Base-by-base conservation (phyloP, 1,284 basidiomycete species). In the Cutaneotrichosporon spelunceum region DNA sequence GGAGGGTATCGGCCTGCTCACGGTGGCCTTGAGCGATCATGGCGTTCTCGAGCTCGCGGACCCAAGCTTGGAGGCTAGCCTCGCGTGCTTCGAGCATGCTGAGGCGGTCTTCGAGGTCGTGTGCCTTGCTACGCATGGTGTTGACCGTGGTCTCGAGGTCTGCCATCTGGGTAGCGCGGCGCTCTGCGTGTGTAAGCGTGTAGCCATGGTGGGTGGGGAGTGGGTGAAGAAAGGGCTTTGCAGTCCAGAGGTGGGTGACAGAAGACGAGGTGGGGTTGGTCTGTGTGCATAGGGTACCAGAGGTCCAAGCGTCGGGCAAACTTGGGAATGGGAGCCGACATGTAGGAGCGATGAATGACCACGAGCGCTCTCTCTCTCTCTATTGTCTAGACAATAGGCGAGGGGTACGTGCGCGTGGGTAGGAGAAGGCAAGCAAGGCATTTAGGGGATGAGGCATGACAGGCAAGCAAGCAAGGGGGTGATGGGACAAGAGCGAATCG, bases 101-200 rank as follows among this genome's bases (percentile, higher is more conserved):
- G 33, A 70, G 33, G 36, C 67, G 59, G 36, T 61, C 59, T 49
- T 66, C 63, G 29, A 73, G 62, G 11, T 67, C 59, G 27, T 67
- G 63, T 26, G 65, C 49, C 34, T 69, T 64, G 30, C 60, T 47
- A 21, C 64, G 62, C 11, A 71, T 50, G 21, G 39, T 52, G 3
- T 65, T 29, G 19, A 73, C 65, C 44, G 64, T 69, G 23, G 59
- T 53, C 61, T 75, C 73, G 14, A 77, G 67, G 23, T 70, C 67
- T 16, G 70, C 65, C 59, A 77, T 70, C 50, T 77, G 75, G 53
- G 72, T 74, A 50, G 71, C 72, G 16, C 75, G 70, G 33, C 75
- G 71, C 30, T 68, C 75, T 76, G 60, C 50, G 49, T 4, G 60
- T 53, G 50, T 57, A 52, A n/a, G 39, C 23, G 21, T n/a, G 50